Evolutionary conservation across 108 stramenopile genomes (phyloP).

Genomic region (Cyclotella baltica): DNA sequence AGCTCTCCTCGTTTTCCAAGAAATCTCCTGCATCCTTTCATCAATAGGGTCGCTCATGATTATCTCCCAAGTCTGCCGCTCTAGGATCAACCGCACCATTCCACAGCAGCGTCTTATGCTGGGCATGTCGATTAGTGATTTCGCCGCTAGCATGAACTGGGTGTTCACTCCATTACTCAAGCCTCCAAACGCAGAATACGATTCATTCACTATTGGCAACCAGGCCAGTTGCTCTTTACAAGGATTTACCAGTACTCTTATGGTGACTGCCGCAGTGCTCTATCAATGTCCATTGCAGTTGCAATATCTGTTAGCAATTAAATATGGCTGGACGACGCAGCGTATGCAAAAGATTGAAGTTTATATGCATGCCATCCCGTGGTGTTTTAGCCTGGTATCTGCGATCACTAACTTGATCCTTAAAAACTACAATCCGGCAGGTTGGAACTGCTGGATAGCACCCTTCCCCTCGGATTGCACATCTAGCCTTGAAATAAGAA

Average conservation of each 20-base stretch:
- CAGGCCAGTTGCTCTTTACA: not conserved
- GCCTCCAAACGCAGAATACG: not conserved
- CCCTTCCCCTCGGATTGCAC: slow-evolving; percentile 23
- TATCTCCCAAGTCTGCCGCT: slow-evolving; percentile 8
- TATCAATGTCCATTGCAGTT: not conserved
- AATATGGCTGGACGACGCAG: not conserved
- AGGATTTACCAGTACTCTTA: not conserved
- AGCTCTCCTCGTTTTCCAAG: no score
- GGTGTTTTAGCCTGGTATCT: slow-evolving; percentile 6
- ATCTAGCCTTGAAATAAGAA: slow-evolving; percentile 25
- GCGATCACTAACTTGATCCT: slow-evolving; percentile 27
- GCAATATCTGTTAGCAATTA: no score
- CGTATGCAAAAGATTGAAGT: slow-evolving; percentile 6
- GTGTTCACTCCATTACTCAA: not conserved
- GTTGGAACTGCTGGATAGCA: slow-evolving; percentile 47
- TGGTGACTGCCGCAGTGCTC: not conserved
- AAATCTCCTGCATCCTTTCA: no score
- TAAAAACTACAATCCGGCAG: slow-evolving; percentile 31
- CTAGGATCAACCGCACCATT: slow-evolving; percentile 4
- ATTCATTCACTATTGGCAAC: no score
- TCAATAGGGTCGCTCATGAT: slow-evolving; percentile 21
- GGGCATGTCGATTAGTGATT: slow-evolving; percentile 10
- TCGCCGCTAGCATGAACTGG: not conserved
- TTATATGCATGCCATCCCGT: slow-evolving; percentile 17
- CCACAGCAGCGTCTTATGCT: slow-evolving; percentile 22